A percentile compares a stretch with the other conserved stretches of the same genome.
Conservation (phyloP, 2,329 filamentous ascomycete species). For the Ophiobolus disseminans region DNA sequence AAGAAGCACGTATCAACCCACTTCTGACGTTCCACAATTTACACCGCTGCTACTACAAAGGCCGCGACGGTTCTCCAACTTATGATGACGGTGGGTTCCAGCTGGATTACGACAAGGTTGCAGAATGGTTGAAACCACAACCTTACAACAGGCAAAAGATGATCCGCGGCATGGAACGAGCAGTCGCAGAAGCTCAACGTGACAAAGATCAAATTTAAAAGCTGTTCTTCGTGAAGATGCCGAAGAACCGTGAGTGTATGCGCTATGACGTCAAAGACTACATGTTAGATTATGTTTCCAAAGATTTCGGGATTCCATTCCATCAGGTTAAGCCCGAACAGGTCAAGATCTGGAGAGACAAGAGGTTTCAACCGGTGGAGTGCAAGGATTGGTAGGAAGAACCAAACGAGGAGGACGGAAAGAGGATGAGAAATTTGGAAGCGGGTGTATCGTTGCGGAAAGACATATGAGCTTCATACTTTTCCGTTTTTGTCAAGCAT, state of each 20-base stretch:
- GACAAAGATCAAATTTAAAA: slow-evolving; percentile 4
- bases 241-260: neutral
- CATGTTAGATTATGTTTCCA: slow-evolving; percentile 16
- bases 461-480: neutral
- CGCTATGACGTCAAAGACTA: slow-evolving; percentile 10
- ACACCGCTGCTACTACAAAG: slow-evolving; percentile 12
- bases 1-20: slow-evolving; percentile 4
- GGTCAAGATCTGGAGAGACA: slow-evolving; percentile 18
- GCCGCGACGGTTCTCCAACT: slow-evolving; percentile 12
- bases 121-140: slow-evolving; percentile 9
- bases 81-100: slow-evolving; percentile 17
- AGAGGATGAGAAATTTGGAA: slow-evolving; percentile 7
- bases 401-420: slow-evolving; percentile 8
- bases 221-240: slow-evolving; percentile 10
- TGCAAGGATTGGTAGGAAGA: slow-evolving; percentile 13
- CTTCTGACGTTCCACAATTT: slow-evolving; percentile 6
- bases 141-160: slow-evolving; percentile 1
- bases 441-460: slow-evolving; percentile 6
- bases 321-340: slow-evolving; percentile 17
- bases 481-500: too few species aligned
- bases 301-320: slow-evolving; percentile 17
- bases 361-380: slow-evolving; percentile 12
- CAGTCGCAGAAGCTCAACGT: neutral
- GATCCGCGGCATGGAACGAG: neutral
- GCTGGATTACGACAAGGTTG: slow-evolving; percentile 17